phyloP scores from a whole-genome alignment of 2,329 filamentous ascomycete species.

The Colletotrichum acutatum region DNA sequence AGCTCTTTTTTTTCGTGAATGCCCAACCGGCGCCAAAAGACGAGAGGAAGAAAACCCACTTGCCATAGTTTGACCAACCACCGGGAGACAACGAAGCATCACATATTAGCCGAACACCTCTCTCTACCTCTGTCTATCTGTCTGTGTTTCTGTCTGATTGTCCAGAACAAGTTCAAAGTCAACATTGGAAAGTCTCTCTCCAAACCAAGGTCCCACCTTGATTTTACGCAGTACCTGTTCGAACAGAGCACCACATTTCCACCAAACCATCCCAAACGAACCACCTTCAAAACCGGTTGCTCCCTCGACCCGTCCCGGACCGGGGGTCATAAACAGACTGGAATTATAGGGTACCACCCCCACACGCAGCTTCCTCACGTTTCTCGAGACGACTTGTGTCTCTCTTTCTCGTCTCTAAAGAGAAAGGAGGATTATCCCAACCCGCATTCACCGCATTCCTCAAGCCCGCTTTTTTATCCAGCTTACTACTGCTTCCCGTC shows the following conservation, averaged over 20 bases:
- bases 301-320: constrained; percentile 33
- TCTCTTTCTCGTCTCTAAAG: background rate
- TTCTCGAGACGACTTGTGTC: background rate
- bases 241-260: background rate
- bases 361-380: background rate
- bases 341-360: constrained; percentile 8
- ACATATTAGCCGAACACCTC: constrained; percentile 24
- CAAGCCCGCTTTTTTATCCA: constrained; percentile 23
- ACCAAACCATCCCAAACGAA: background rate
- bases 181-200: background rate
- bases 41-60: background rate
- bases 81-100: constrained; percentile 32
- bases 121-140: background rate
- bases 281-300: constrained; percentile 8
- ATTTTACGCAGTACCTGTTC: background rate
- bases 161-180: background rate
- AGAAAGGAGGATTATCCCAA: constrained; percentile 4
- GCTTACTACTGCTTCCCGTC: background rate
- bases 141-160: background rate
- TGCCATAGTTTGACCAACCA: constrained; percentile 26
- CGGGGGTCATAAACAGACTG: constrained; percentile 21
- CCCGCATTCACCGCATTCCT: background rate
- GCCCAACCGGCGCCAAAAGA: constrained; percentile 3
- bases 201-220: background rate
- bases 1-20: background rate